Base-by-base conservation (phyloP, 257 asterid genomes). In the Mitragyna speciosa region DNA sequence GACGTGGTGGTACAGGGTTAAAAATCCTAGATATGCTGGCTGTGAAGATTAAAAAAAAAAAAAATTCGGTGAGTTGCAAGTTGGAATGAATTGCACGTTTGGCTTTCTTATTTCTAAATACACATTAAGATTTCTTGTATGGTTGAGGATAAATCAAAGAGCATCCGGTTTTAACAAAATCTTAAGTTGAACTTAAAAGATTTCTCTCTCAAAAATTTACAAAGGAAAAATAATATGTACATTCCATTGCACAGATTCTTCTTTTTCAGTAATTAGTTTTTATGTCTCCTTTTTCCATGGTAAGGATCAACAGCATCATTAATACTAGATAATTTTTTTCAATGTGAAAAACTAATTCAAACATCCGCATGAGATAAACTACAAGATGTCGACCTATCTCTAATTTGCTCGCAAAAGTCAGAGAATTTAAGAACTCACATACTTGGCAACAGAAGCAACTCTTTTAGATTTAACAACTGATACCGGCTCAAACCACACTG, bases 401-500 rank as follows among this genome's bases (percentile, higher is more conserved):
- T 70, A 78, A 70, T 78, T 52, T 12, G 49, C 19, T 64, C 8
- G 52, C 58, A 45, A 15, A 76, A 12, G 51, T 10, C 67, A 56
- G 73, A 82, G 78, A 78, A 73, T 36, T 65, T 81, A 17, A 56
- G 80, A 63, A 83, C 97, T 92, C 88, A 95, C 98, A 68, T 90
- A 76, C 87, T 92, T 91, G 51, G 81, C 94, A 79, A 93, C 83
- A 75, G 93, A 88, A 82, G 90, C 97, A 87, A 95, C 82, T 83
- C 94, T 86, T 89, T 76, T 88, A 75, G 99, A 93, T 88, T 95
- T 95, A 31, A 80, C 82, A 63, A 95, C 99, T 20, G 99, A 95
- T 66, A 95, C 99, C 14, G 99, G 98, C 89, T 93, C 98, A 83
- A 95, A 95, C 99, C 99, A 95, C 72, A 91, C 84, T 64, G 91